Conservation (phyloP, 305 asterid genomes). For the Solanum hybrid region DNA sequence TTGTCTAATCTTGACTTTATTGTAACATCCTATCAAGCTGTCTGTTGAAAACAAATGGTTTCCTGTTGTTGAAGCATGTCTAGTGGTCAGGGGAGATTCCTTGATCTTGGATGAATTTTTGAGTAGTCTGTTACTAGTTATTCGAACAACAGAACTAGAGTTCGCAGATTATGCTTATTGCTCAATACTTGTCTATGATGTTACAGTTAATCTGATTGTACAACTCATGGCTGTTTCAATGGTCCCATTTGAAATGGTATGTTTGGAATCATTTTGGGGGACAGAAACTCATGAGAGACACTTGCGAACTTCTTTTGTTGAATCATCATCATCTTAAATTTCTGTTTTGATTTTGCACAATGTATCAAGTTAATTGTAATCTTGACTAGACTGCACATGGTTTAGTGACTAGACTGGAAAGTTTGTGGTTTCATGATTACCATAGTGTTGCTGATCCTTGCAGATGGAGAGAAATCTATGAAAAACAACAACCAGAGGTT, state of each 20-base stretch:
- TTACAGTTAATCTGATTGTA: neutral
- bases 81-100: neutral
- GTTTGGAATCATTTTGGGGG: neutral
- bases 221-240: neutral
- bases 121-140: neutral
- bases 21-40: neutral
- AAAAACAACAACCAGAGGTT: slow-evolving; percentile 48
- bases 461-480: slow-evolving; percentile 44
- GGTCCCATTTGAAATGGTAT: neutral
- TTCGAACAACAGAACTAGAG: neutral
- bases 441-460: slow-evolving; percentile 9
- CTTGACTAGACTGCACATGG: neutral
- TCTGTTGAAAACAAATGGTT: neutral
- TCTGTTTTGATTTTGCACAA: neutral
- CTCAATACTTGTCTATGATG: neutral
- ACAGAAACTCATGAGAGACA: neutral
- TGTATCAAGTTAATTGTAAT: neutral
- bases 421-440: neutral
- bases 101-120: neutral
- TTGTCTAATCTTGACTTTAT: neutral
- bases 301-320: neutral
- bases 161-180: neutral
- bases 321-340: neutral
- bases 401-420: neutral
- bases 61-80: neutral